Percentiles rank a stretch among this genome's conserved stretches.
phyloP scores from a whole-genome alignment of 768 basidiomycete genomes.

The Gloeopeniophorella convolvens region DNA sequence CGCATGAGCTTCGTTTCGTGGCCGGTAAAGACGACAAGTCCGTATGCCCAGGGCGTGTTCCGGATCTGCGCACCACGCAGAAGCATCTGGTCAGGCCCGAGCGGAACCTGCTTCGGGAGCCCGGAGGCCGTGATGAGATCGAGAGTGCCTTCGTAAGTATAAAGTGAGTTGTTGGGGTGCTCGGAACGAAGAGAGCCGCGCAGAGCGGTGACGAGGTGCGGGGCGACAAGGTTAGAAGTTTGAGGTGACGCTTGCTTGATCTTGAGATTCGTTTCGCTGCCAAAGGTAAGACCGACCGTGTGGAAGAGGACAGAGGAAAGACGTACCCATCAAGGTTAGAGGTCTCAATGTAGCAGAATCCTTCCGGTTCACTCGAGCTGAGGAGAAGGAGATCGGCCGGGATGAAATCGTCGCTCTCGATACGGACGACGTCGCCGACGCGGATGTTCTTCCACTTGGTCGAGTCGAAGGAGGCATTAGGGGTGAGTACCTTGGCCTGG shows the following conservation, averaged over 20 bases:
- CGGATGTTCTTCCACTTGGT: conserved; percentile 84
- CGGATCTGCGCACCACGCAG: conserved; percentile 92
- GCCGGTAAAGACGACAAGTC: conserved; percentile 88
- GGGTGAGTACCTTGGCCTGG: conserved; percentile 63
- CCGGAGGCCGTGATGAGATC: conserved; percentile 53
- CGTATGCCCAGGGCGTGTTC: conserved; percentile 96
- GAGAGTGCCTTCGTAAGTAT: conserved; percentile 87
- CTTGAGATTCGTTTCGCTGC: conserved; percentile 94
- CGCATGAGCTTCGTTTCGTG: conserved; percentile 99
- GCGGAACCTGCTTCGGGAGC: conserved; percentile 72
- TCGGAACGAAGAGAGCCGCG: conserved; percentile 87
- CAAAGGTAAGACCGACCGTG: background rate
- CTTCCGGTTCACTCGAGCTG: conserved; percentile 91
- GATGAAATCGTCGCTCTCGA: conserved; percentile 91
- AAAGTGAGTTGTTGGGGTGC: conserved; percentile 95
- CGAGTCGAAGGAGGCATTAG: conserved; percentile 55
- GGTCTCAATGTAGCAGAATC: conserved; percentile 96
- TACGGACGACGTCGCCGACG: conserved; percentile 88
- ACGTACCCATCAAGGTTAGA: conserved; percentile 91
- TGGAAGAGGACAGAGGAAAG: conserved; percentile 12
- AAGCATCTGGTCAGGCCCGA: conserved; percentile 92
- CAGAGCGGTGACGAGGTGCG: conserved; percentile 62
- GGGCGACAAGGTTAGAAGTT: conserved; percentile 72
- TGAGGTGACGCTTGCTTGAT: conserved; percentile 93
- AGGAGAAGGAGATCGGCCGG: conserved; percentile 89